Evolutionary conservation across 2,329 filamentous ascomycete species (phyloP), one percentile per base, ranked within the genome.

Genomic region (Aspergillus sp.): DNA sequence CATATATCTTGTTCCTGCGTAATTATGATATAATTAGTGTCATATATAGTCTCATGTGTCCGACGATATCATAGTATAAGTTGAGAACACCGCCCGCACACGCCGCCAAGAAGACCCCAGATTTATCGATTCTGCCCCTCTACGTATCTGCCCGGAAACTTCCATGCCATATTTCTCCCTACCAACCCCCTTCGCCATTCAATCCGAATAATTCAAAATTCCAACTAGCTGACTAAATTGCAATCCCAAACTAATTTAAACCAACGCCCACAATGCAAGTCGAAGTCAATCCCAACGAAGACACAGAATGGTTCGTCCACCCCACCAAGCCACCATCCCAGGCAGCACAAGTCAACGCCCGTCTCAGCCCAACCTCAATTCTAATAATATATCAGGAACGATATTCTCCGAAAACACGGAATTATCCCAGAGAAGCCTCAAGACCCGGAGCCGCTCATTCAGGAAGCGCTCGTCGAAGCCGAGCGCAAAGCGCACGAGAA

Each of bases 361-460:
- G 13, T 20, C 32, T 47, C 43, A 26, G 13, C 13, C 53, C 56
- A 55, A 38, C 36, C 55, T 56, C 48, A 13, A 26, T 38, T 38
- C 30, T 12, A 48, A 18, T n/a, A 48, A 48, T 15, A 5, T 15
- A 48, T 13, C 42, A 97, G 93, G 93, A 99, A 99, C 74, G 95
- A 99, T 66, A 99, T 99, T 70, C 87, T 99, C 57, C 90, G 95
- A 66, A 96, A 96, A 75, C 92, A 99, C 80, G 91, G 92, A 64
- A 83, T 99, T 64, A 98, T 99, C 61, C 95, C 95, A n/a, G 93
- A 98, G 74, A 98, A 96, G 73, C 92, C 93, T 0, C 92, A 93
- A 3, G 96, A 93, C 45, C 95, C 95, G 2, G 97, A 95, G 2
- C 92, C 93, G 6, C 88, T 96, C 79, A 97, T 99, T 68, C 89